Percentiles rank a stretch among this genome's conserved stretches.
phyloP scores from a whole-genome alignment of 352 stramenopile species.

The Pythium monospermum region DNA sequence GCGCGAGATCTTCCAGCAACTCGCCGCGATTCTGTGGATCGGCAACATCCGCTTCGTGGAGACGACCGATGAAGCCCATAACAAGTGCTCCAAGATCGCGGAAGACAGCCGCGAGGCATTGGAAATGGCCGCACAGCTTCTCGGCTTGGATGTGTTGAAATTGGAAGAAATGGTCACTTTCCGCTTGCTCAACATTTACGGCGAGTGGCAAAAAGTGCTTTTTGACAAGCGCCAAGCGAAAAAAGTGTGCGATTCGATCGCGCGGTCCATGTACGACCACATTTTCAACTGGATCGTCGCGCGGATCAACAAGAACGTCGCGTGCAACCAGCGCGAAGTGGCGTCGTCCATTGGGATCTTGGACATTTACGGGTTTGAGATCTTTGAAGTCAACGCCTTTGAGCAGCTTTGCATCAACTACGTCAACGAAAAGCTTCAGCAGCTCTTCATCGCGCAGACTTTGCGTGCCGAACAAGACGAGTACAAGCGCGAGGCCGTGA shows the following conservation, averaged over 20 bases:
- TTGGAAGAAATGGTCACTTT: conserved; percentile 74
- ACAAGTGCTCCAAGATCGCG: conserved; percentile 63
- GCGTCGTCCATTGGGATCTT: conserved; percentile 84
- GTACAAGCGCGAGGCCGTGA: conserved; percentile 68
- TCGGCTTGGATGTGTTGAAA: conserved; percentile 56
- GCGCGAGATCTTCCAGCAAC: conserved; percentile 65
- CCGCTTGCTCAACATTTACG: conserved; percentile 77
- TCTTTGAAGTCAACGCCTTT: conserved; percentile 88
- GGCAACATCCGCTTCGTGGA: conserved; percentile 81
- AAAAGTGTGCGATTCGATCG: conserved; percentile 83
- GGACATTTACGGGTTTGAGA: conserved; percentile 90
- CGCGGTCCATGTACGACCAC: conserved; percentile 84
- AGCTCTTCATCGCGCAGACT: conserved; percentile 84
- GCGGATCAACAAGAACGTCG: conserved; percentile 83
- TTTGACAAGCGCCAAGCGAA: conserved; percentile 69
- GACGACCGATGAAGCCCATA: conserved; percentile 66
- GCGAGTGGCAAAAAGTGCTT: conserved; percentile 70
- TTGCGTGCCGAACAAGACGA: conserved; percentile 76
- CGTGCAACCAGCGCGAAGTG: conserved; percentile 50
- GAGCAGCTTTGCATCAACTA: conserved; percentile 91
- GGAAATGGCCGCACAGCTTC: conserved; percentile 45
- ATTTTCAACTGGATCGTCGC: conserved; percentile 88
- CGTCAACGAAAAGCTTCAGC: conserved; percentile 86
- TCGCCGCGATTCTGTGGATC: conserved; percentile 79
- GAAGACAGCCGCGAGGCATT: conserved; percentile 51